These are phyloP conservation scores for Penicillium goetzii DNA, from an alignment of 495 filamentous ascomycete genomes.

Conservation along the genomic window DNA sequence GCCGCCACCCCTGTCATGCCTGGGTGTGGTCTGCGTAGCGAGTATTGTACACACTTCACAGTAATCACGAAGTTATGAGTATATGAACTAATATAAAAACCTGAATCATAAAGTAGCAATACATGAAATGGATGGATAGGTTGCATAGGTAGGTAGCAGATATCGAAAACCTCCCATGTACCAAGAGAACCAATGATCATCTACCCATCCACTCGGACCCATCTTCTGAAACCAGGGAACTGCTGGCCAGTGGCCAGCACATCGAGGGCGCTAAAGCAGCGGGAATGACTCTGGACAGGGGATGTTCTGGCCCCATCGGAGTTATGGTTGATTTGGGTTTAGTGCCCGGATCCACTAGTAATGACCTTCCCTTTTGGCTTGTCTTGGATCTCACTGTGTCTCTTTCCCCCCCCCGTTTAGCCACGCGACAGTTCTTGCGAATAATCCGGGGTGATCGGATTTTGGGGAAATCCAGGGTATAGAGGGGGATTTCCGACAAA, in stretches of 20 bases:
- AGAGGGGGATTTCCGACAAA: background rate
- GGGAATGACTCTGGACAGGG: background rate
- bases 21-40: no score
- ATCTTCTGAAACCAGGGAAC: slow-evolving; percentile 4
- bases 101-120: background rate
- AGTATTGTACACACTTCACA: background rate
- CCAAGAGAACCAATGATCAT: background rate
- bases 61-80: background rate
- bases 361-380: slow-evolving; percentile 29
- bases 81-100: background rate
- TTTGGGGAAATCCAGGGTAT: background rate
- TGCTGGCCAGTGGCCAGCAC: slow-evolving; percentile 12
- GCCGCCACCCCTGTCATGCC: slow-evolving; percentile 26
- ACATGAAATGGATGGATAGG: background rate
- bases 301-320: slow-evolving; percentile 24
- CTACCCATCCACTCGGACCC: background rate
- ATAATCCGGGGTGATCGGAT: slow-evolving; percentile 11
- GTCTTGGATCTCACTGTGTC: background rate
- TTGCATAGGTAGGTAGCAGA: background rate
- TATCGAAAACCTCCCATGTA: background rate
- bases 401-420: background rate
- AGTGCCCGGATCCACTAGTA: slow-evolving; percentile 18
- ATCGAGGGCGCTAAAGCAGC: slow-evolving; percentile 10
- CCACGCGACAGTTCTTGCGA: slow-evolving; percentile 15
- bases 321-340: slow-evolving; percentile 17